phyloP scores from a whole-genome alignment of 129 eudicot genomes.

The Calendula officinalis region DNA sequence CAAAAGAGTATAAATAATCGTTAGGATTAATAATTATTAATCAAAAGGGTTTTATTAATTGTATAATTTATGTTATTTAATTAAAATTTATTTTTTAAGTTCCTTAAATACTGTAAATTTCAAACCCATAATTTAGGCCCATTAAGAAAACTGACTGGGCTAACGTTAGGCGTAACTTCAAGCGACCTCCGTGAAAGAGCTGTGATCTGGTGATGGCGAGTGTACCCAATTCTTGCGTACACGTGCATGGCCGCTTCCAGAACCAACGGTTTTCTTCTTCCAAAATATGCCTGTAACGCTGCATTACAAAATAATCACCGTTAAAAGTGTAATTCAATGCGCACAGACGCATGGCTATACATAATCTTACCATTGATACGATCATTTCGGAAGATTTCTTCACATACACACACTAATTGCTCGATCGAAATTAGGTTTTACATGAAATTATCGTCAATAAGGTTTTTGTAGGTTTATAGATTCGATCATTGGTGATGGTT shows the following conservation, averaged over 20 bases:
- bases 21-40: too few relatives aligned
- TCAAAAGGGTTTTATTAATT: too few relatives aligned
- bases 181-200: too few relatives aligned
- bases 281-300: too few relatives aligned
- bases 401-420: not conserved
- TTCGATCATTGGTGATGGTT: constrained; percentile 13
- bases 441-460: not conserved
- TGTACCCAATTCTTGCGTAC: too few relatives aligned
- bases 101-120: too few relatives aligned
- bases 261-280: constrained; percentile 3
- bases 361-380: not conserved
- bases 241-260: not conserved
- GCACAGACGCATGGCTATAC: not conserved
- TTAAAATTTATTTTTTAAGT: too few relatives aligned
- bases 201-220: too few relatives aligned
- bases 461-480: constrained; percentile 19
- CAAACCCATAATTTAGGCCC: not conserved
- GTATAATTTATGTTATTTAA: too few relatives aligned
- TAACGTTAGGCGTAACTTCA: not conserved
- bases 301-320: not conserved
- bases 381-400: constrained; percentile 5
- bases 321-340: not conserved
- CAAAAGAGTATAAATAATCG: too few relatives aligned
- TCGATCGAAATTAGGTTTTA: not conserved
- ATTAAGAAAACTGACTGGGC: not conserved